phyloP scores from a whole-genome alignment of 2,329 filamentous ascomycete species.

The Cryphonectria radicalis region DNA sequence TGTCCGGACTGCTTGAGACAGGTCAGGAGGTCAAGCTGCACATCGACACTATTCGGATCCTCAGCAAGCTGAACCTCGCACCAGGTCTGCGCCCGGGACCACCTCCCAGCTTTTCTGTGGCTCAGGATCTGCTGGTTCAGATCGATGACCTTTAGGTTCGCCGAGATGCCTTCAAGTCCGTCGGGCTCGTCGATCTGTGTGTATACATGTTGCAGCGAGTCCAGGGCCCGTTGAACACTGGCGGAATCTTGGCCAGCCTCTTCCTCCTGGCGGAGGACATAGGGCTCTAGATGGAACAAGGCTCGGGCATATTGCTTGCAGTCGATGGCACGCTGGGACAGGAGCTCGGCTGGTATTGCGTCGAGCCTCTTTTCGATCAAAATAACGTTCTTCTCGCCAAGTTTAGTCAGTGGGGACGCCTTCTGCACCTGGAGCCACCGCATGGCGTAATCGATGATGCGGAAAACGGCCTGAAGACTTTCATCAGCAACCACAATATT shows the following conservation, averaged over 20 bases:
- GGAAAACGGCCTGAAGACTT: constrained; percentile 75
- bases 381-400: constrained; percentile 54
- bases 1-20: constrained; percentile 96
- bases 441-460: constrained; percentile 87
- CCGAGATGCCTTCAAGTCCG: constrained; percentile 91
- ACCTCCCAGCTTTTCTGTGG: constrained; percentile 89
- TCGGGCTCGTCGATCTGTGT: constrained; percentile 98
- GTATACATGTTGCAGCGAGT: constrained; percentile 89
- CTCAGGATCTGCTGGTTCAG: constrained; percentile 92
- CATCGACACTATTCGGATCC: constrained; percentile 74
- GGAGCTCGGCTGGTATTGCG: constrained; percentile 73
- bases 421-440: constrained; percentile 85
- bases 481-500: constrained; percentile 30
- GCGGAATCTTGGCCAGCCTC: constrained; percentile 51
- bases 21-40: constrained; percentile 81
- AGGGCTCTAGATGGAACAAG: constrained; percentile 92
- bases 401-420: constrained; percentile 37
- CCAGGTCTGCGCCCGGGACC: constrained; percentile 96
- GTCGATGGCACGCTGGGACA: constrained; percentile 83
- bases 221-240: constrained; percentile 68
- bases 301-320: constrained; percentile 92
- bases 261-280: constrained; percentile 61
- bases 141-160: constrained; percentile 82
- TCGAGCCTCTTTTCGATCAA: constrained; percentile 57
- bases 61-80: constrained; percentile 89